A percentile compares a stretch with the other conserved stretches of the same genome.
These are phyloP conservation scores for Ceratocystis variospora DNA, from an alignment of 2,329 filamentous ascomycete species.

Conservation along the genomic window DNA sequence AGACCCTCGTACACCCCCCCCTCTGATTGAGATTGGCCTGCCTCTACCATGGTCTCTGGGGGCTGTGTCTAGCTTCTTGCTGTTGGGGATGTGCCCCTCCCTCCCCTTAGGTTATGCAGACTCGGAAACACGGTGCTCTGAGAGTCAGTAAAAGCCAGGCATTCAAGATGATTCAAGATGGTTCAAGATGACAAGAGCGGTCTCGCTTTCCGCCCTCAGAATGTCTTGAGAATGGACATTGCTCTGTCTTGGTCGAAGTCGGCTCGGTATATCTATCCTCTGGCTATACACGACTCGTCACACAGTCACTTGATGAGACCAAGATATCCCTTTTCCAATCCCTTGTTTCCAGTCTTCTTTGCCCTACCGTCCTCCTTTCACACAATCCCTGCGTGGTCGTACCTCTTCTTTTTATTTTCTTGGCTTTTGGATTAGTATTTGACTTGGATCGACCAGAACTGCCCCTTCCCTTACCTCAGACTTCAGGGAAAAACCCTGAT, in stretches of 20 bases:
- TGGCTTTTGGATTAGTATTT: neutral
- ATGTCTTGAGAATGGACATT: neutral
- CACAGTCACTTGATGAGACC: neutral
- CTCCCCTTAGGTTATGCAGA: too few species aligned
- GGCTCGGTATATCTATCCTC: neutral
- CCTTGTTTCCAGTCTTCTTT: neutral
- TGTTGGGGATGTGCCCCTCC: neutral
- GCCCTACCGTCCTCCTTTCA: neutral
- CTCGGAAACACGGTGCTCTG: too few species aligned
- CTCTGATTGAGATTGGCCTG: neutral
- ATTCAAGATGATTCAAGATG: neutral
- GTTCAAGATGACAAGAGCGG: neutral
- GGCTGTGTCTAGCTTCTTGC: neutral
- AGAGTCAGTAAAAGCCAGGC: too few species aligned
- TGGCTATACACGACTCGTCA: neutral
- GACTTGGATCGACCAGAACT: neutral
- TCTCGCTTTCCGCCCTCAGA: neutral
- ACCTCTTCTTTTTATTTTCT: neutral
- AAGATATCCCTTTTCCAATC: neutral
- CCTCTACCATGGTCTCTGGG: neutral
- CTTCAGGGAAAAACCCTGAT: neutral
- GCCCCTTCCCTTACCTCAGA: neutral
- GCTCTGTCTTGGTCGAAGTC: neutral
- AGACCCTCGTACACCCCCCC: too few species aligned
- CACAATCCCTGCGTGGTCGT: neutral